Base-by-base conservation (phyloP, 208 protist species). In the Borovskyia barvae region DNA sequence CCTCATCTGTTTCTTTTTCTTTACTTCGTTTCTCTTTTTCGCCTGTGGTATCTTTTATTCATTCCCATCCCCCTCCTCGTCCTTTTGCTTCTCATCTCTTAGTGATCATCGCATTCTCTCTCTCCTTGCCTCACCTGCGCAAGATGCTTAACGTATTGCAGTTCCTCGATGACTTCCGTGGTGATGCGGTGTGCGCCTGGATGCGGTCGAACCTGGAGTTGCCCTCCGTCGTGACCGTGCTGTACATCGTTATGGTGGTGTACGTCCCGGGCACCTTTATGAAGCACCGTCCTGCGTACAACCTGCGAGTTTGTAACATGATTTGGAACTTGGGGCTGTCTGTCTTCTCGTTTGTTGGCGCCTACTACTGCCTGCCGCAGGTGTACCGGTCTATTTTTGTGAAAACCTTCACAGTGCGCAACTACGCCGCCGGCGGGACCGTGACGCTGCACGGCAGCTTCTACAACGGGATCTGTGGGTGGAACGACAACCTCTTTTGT, bases 301-400 rank as follows among this genome's bases (percentile, higher is more conserved):
- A 82, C 36, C 72, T 93, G 19, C 55, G 69, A 1, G 24, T 32
- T 2, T 39, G 77, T 12, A 86, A 86, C 52, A 72, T 58, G 28
- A 0, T 84, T 9, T 96, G 92, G 90, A 97, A 97, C 45, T 49
- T 92, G 26, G 42, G 82, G 0, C 73, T 97, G 26, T 70, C 86
- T 30, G 39, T 81, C 33, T 95, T 93, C 69, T 95, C 87, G 12
- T 54, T 84, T 12, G 24, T 57, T 2, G 89, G 87, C 30, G 78
- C 82, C 15, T 71, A 78, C 24, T 75, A 84, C 72, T 80, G 66
- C 30, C 33, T 87, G 22, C 80, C 78, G 30, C 61, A 58, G 35
- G 33, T 87, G 43, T 54, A 66, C 22, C 65, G 75, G 46, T 60
- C 55, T n/a, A 30, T 74, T 2, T 56, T 60, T 12, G 28, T 33